Evolutionary conservation across 2,329 filamentous ascomycete genomes (phyloP).

Genomic region (Apiospora rasikravindrae): DNA sequence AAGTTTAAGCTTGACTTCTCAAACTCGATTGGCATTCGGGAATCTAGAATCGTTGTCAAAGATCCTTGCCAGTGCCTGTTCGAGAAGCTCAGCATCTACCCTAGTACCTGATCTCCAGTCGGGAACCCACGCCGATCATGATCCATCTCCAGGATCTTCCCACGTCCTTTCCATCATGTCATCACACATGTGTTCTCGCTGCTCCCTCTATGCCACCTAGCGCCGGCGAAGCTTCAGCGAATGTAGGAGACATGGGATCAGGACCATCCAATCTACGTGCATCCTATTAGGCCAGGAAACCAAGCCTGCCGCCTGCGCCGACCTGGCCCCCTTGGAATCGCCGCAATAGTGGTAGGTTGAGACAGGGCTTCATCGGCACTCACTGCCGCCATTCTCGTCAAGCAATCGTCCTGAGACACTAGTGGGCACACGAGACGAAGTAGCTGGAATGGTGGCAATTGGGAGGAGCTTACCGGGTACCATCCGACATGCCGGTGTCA

Average conservation of each 20-base stretch:
- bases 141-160: slow-evolving; percentile 3
- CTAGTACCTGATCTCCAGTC: not conserved
- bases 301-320: not conserved
- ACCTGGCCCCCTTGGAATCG: not conserved
- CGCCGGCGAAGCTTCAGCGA: not conserved
- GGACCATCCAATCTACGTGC: not conserved
- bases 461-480: not conserved
- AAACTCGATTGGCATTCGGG: slow-evolving; percentile 11
- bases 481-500: not conserved
- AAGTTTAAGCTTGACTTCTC: slow-evolving; percentile 9
- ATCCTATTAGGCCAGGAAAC: not conserved
- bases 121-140: not conserved
- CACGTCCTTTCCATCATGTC: not conserved
- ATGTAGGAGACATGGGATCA: not conserved
- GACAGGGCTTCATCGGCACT: not conserved
- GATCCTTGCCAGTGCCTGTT: not conserved
- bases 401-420: slow-evolving; percentile 10
- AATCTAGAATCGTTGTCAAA: slow-evolving; percentile 7
- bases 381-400: not conserved
- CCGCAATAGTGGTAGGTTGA: not conserved
- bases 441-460: not conserved
- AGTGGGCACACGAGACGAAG: slow-evolving; percentile 4
- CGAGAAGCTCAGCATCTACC: not conserved
- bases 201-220: not conserved
- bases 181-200: not conserved